Conservation (phyloP, 2,329 filamentous ascomycete genomes). For the Lomentospora prolificans region DNA sequence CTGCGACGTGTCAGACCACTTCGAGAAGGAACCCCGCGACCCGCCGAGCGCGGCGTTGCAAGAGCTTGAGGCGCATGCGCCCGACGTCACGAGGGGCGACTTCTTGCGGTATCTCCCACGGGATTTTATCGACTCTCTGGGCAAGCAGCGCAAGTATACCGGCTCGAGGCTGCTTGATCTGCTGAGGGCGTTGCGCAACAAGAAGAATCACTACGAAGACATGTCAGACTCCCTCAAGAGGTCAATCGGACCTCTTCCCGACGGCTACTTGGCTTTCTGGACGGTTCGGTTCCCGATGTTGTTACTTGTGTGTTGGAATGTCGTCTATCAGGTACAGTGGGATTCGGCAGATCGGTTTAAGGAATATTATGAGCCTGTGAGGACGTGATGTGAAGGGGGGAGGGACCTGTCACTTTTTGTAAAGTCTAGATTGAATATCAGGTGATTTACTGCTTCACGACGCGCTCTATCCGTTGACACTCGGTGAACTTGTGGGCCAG, state of each 20-base stretch:
- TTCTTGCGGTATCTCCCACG: conserved; percentile 69
- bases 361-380: conserved; percentile 55
- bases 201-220: conserved; percentile 96
- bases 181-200: conserved; percentile 81
- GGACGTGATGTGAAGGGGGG: conserved; percentile 15
- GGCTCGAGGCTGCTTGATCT: conserved; percentile 76
- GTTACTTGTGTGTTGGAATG: conserved; percentile 67
- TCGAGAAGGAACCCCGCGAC: conserved; percentile 83
- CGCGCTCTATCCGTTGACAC: too few relatives aligned
- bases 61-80: conserved; percentile 45
- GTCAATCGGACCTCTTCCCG: conserved; percentile 61
- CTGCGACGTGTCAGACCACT: conserved; percentile 94
- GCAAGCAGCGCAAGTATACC: conserved; percentile 92
- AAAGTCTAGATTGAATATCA: background rate
- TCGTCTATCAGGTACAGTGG: conserved; percentile 58
- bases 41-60: conserved; percentile 61
- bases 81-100: conserved; percentile 52
- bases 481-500: too few relatives aligned
- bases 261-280: conserved; percentile 81
- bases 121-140: conserved; percentile 79
- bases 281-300: conserved; percentile 67
- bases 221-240: conserved; percentile 71
- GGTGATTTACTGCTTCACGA: too few relatives aligned
- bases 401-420: background rate
- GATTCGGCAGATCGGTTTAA: conserved; percentile 56